phyloP scores from a whole-genome alignment of 257 asterid genomes.

The Ophiorrhiza pumila region DNA sequence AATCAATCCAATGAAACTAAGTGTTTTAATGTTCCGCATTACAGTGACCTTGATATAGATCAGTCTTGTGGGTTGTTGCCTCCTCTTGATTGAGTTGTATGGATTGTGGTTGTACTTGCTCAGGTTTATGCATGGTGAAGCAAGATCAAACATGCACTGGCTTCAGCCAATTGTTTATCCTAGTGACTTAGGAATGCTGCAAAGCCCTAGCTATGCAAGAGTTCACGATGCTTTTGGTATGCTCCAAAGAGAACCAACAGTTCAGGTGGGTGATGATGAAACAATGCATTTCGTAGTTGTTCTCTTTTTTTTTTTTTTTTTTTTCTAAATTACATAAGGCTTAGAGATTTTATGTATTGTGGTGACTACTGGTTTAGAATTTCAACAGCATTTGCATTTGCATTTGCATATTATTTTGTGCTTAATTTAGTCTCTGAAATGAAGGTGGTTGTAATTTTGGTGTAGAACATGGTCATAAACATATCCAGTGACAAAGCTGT shows the following conservation, averaged over 20 bases:
- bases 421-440: no score
- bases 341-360: no score
- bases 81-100: neutral
- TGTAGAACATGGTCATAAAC: constrained; percentile 50
- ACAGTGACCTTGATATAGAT: neutral
- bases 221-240: constrained; percentile 39
- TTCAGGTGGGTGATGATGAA: constrained; percentile 45
- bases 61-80: neutral
- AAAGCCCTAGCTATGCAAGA: constrained; percentile 42
- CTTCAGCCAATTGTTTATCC: constrained; percentile 15
- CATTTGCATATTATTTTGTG: no score
- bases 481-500: constrained; percentile 56
- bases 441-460: constrained; percentile 11
- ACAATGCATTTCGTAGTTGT: neutral
- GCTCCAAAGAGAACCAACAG: constrained; percentile 52
- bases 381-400: no score
- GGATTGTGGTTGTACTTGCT: neutral
- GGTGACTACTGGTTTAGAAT: neutral
- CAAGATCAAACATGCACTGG: constrained; percentile 25
- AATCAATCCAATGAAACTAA: no score
- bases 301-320: neutral
- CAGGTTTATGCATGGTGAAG: constrained; percentile 43
- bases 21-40: no score
- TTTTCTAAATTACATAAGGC: no score
- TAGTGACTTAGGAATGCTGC: constrained; percentile 25